phyloP scores from a whole-genome alignment of 2,329 filamentous ascomycete genomes.

The Aspergillus sp. region DNA sequence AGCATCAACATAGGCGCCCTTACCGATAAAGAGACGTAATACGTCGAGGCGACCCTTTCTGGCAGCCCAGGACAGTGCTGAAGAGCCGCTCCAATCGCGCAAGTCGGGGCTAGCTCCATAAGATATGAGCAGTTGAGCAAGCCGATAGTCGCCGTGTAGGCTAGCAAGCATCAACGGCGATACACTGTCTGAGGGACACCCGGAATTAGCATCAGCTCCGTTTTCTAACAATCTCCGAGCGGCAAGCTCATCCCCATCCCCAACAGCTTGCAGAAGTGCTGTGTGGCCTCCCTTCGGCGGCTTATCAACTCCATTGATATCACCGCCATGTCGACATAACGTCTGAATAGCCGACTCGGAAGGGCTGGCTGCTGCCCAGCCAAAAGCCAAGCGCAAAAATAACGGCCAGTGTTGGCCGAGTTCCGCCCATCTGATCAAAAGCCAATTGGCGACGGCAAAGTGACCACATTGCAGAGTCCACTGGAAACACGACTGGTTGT shows the following conservation, averaged over 20 bases:
- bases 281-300: constrained; percentile 3
- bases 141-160: constrained; percentile 3
- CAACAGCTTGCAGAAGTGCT: constrained; percentile 6
- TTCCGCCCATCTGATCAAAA: constrained; percentile 10
- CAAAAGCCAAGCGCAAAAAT: constrained; percentile 5
- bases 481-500: constrained; percentile 3
- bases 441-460: constrained; percentile 10
- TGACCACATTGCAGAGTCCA: constrained; percentile 9
- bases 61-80: constrained; percentile 4
- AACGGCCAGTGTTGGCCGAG: constrained; percentile 3
- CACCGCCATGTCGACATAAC: constrained; percentile 7
- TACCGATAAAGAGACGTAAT: constrained; percentile 11
- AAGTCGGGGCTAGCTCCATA: constrained; percentile 3
- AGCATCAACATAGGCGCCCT: constrained; percentile 12
- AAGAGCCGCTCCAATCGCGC: constrained; percentile 1
- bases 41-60: constrained; percentile 1
- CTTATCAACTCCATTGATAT: constrained; percentile 9
- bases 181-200: background rate
- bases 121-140: constrained; percentile 4
- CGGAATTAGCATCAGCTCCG: constrained; percentile 11
- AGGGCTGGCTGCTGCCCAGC: constrained; percentile 6
- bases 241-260: constrained; percentile 3
- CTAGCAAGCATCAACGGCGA: constrained; percentile 9
- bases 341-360: constrained; percentile 8
- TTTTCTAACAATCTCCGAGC: constrained; percentile 8